phyloP scores from a whole-genome alignment of 1,284 basidiomycete genomes.

The Apiotrichum gracile region DNA sequence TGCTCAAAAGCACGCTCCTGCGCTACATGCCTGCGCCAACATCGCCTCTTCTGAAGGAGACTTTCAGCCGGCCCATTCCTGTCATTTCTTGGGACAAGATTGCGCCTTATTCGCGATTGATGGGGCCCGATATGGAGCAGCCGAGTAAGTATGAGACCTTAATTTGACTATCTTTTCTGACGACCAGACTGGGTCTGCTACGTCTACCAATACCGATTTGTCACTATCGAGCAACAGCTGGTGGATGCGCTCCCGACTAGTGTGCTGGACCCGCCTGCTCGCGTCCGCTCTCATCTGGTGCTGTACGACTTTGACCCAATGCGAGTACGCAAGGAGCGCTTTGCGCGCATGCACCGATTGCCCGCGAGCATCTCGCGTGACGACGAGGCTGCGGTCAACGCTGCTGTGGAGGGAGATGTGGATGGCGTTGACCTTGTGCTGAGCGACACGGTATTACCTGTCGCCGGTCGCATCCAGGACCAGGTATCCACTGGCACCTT shows the following conservation, averaged over 20 bases:
- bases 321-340: constrained; percentile 28
- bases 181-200: constrained; percentile 42
- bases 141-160: constrained; percentile 17
- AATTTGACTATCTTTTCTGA: neutral
- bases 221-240: constrained; percentile 13
- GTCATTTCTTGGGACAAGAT: constrained; percentile 30
- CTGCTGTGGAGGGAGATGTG: constrained; percentile 10
- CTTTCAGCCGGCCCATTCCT: constrained; percentile 27
- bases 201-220: constrained; percentile 44
- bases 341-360: constrained; percentile 10
- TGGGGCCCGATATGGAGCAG: constrained; percentile 28
- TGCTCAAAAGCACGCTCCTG: constrained; percentile 33
- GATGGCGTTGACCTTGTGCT: constrained; percentile 24
- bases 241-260: neutral
- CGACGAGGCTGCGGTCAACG: constrained; percentile 12
- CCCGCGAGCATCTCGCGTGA: neutral
- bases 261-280: neutral
- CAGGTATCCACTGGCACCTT: constrained; percentile 26
- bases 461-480: constrained; percentile 8
- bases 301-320: constrained; percentile 45
- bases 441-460: constrained; percentile 20
- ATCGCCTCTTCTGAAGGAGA: constrained; percentile 24
- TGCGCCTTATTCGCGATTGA: constrained; percentile 36
- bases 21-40: constrained; percentile 37
- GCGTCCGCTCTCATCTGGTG: neutral